A percentile compares a stretch with the other conserved stretches of the same genome.
Evolutionary conservation across 257 asterid species (phyloP).

Genomic region (Solanum lycopersicoides): DNA sequence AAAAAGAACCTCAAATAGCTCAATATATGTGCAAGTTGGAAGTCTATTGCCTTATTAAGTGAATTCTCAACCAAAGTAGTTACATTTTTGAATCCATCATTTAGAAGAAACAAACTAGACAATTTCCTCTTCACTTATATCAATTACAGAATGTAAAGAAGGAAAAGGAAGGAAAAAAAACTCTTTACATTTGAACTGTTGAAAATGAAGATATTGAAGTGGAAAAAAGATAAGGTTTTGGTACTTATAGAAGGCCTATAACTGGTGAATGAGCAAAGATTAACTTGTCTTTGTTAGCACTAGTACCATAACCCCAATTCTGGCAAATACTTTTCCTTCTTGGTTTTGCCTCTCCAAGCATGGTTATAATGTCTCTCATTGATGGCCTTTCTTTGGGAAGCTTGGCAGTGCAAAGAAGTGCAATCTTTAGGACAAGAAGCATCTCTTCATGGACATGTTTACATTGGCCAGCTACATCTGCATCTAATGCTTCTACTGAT

Average conservation of each 20-base stretch:
- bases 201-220: background rate
- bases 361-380: slow-evolving; percentile 60
- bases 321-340: slow-evolving; percentile 67
- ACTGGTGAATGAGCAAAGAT: slow-evolving; percentile 79
- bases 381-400: slow-evolving; percentile 78
- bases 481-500: slow-evolving; percentile 32
- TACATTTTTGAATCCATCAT: background rate
- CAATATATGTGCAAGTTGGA: background rate
- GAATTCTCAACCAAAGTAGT: background rate
- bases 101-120: background rate
- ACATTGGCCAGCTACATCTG: slow-evolving; percentile 56
- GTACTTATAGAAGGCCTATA: slow-evolving; percentile 44
- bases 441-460: slow-evolving; percentile 68
- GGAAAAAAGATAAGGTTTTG: background rate
- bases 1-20: background rate
- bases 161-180: background rate
- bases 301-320: slow-evolving; percentile 37
- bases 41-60: background rate
- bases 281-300: slow-evolving; percentile 45
- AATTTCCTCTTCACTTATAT: background rate
- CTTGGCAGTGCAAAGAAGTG: slow-evolving; percentile 71
- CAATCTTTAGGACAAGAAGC: slow-evolving; percentile 65
- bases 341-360: slow-evolving; percentile 89
- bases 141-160: background rate
- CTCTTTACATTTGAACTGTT: background rate